A percentile compares a stretch with the other conserved stretches of the same genome.
Evolutionary conservation across 148 eudicot species (phyloP).

Genomic region (Camellia lanceoleosa): DNA sequence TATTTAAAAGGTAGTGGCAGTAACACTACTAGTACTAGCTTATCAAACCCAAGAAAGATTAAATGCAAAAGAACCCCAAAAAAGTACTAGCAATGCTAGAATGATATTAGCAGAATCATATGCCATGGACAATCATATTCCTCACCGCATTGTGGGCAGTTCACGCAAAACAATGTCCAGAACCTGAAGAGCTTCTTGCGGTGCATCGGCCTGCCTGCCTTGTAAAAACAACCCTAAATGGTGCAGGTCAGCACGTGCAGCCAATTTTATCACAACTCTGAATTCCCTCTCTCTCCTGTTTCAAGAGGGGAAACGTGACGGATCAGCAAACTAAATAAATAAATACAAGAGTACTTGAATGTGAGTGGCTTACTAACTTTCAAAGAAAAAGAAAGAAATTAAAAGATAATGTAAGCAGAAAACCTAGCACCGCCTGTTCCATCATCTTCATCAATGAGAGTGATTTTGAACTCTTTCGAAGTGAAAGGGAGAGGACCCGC

Average conservation of each 20-base stretch:
- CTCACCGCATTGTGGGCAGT: slow-evolving; percentile 60
- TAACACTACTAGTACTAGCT: not conserved
- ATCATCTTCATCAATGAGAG: slow-evolving; percentile 65
- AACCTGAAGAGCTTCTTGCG: slow-evolving; percentile 78
- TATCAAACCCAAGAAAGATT: not conserved
- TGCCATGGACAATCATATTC: not conserved
- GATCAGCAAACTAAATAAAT: not conserved
- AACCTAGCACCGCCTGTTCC: slow-evolving; percentile 58
- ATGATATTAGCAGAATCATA: not conserved
- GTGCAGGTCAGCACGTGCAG: slow-evolving; percentile 67
- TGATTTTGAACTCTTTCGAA: slow-evolving; percentile 61
- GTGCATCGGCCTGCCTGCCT: slow-evolving; percentile 74
- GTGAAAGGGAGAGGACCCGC: slow-evolving; percentile 84
- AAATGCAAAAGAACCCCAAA: not conserved
- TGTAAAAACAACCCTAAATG: slow-evolving; percentile 58
- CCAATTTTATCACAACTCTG: slow-evolving; percentile 59
- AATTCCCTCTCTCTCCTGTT: slow-evolving; percentile 61
- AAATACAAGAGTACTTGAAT: not conserved
- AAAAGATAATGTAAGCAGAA: not conserved
- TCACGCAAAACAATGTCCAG: slow-evolving; percentile 74
- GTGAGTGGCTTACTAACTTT: not conserved
- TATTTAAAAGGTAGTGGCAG: not conserved
- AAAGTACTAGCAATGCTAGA: not conserved
- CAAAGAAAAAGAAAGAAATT: not conserved
- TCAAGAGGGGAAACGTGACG: not conserved